These are phyloP conservation scores for Ceraceosorus bombacis DNA, from an alignment of 1,284 basidiomycete species.

Conservation along the genomic window DNA sequence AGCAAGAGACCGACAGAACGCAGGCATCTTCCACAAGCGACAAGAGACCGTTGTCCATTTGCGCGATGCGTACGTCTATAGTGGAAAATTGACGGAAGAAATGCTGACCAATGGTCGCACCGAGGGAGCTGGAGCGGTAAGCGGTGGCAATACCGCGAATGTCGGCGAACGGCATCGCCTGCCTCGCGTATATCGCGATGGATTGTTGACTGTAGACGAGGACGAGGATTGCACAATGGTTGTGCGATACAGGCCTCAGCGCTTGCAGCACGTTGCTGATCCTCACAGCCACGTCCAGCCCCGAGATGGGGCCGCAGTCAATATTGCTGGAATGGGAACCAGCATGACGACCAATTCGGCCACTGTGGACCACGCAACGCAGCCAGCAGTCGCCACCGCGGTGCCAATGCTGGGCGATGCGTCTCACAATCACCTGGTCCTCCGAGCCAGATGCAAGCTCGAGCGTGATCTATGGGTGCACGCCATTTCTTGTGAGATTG, in stretches of 20 bases:
- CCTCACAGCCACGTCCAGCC: conserved; percentile 1
- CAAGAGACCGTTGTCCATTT: conserved; percentile 40
- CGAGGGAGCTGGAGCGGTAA: conserved; percentile 16
- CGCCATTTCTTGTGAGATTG: conserved; percentile 73
- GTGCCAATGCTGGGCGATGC: conserved; percentile 54
- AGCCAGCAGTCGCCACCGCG: conserved; percentile 50
- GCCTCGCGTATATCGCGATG: conserved; percentile 43
- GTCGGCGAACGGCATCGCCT: conserved; percentile 15
- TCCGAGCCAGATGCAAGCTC: conserved; percentile 62
- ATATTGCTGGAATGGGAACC: neutral
- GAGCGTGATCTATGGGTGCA: conserved; percentile 83
- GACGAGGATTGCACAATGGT: conserved; percentile 48
- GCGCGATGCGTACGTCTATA: conserved; percentile 45
- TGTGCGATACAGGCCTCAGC: conserved; percentile 35
- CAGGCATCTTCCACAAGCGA: conserved; percentile 41
- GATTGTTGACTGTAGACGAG: conserved; percentile 37
- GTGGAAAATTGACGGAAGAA: conserved; percentile 36
- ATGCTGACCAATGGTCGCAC: conserved; percentile 27
- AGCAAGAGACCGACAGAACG: conserved; percentile 43
- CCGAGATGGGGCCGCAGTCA: neutral
- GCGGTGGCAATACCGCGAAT: conserved; percentile 6
- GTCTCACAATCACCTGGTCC: conserved; percentile 58
- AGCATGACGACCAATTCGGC: conserved; percentile 3
- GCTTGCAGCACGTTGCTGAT: conserved; percentile 15
- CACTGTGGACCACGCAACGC: conserved; percentile 1